A percentile compares a stretch with the other conserved stretches of the same genome.
phyloP scores from a whole-genome alignment of 106 monocot genomes.

The Acorus calamus region DNA sequence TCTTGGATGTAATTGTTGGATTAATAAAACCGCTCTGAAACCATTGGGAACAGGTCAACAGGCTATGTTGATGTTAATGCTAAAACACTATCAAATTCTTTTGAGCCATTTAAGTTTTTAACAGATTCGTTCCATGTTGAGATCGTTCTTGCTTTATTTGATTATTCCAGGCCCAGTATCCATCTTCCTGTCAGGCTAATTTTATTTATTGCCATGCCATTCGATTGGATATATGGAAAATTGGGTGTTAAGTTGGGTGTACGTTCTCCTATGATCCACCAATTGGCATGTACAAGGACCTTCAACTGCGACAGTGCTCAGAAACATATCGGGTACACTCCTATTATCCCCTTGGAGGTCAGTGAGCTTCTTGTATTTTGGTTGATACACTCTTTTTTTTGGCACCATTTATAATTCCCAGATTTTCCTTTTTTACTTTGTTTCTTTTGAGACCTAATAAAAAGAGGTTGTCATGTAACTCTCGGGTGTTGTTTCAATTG shows the following conservation, averaged over 20 bases:
- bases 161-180: constrained; percentile 55
- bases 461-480: background rate
- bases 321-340: constrained; percentile 54
- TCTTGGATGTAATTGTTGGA: background rate
- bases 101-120: background rate
- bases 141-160: constrained; percentile 3
- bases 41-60: no score
- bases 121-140: no score
- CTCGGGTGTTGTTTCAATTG: no score
- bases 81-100: no score
- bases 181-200: constrained; percentile 49
- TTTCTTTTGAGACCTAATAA: no score
- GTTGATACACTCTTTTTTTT: no score
- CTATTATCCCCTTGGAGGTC: constrained; percentile 68
- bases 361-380: background rate
- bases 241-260: constrained; percentile 17
- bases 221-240: constrained; percentile 26
- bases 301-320: constrained; percentile 70
- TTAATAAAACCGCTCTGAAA: no score
- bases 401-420: no score
- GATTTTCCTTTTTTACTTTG: background rate
- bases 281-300: constrained; percentile 53
- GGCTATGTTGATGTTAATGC: no score
- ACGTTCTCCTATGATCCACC: constrained; percentile 20
- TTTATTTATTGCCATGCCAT: constrained; percentile 19